These are phyloP conservation scores for Leavenworthia alabamica DNA, from an alignment of 345 rosid genomes.

Conservation along the genomic window DNA sequence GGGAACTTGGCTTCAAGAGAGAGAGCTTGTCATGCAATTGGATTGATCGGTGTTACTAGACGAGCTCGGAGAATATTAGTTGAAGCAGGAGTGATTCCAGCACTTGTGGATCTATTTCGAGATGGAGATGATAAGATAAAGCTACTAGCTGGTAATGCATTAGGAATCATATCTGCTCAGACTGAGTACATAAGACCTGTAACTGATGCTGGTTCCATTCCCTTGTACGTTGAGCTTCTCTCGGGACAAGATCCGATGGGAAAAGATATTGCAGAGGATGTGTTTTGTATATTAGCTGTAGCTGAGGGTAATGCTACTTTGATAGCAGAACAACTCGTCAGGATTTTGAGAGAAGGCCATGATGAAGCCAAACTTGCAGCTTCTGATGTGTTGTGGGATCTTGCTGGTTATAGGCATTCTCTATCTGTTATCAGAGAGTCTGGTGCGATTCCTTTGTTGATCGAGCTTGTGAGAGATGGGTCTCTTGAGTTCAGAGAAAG, in stretches of 20 bases:
- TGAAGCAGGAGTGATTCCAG: constrained; percentile 44
- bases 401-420: constrained; percentile 45
- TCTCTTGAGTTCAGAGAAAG: constrained; percentile 41
- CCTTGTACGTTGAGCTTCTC: constrained; percentile 57
- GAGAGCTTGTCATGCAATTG: constrained; percentile 64
- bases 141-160: constrained; percentile 50
- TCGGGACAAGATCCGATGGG: constrained; percentile 40
- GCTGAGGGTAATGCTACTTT: constrained; percentile 45
- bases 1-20: constrained; percentile 54
- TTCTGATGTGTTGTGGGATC: constrained; percentile 56
- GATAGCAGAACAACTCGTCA: constrained; percentile 47
- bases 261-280: constrained; percentile 59
- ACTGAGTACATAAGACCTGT: constrained; percentile 38
- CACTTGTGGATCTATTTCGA: constrained; percentile 45
- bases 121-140: constrained; percentile 40
- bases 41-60: constrained; percentile 39
- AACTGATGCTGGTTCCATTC: constrained; percentile 53
- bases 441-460: constrained; percentile 47
- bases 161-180: constrained; percentile 51
- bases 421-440: constrained; percentile 45
- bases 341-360: constrained; percentile 56
- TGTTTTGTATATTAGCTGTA: constrained; percentile 47
- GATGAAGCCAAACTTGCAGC: constrained; percentile 44
- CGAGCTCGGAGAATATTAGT: constrained; percentile 43
- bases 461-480: constrained; percentile 41